Evolutionary conservation across 208 protist genomes (phyloP).

Genomic region (Blastocrithidia nonstop): DNA sequence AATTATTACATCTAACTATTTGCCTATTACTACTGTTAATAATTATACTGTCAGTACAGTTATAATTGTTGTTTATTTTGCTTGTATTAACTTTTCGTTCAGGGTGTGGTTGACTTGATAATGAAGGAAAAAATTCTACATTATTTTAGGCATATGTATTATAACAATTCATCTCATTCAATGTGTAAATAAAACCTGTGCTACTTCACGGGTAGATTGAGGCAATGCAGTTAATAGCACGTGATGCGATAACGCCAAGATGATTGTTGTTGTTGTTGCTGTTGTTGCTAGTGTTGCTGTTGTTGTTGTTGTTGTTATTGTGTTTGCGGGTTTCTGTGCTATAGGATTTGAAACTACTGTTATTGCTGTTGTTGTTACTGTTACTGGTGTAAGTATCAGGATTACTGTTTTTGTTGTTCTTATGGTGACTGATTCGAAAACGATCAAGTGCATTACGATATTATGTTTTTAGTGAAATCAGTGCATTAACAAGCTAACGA

Average conservation of each 20-base stretch:
- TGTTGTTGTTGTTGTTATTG: background rate
- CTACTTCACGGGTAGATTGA: slow-evolving; percentile 30
- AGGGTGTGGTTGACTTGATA: too few species aligned
- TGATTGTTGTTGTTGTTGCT: slow-evolving; percentile 4
- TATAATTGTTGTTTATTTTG: too few species aligned
- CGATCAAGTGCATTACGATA: slow-evolving; percentile 24
- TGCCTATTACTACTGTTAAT: too few species aligned
- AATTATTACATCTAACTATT: too few species aligned
- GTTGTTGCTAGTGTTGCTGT: background rate
- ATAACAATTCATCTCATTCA: too few species aligned
- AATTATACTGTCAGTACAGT: too few species aligned
- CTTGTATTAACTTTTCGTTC: too few species aligned
- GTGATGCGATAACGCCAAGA: slow-evolving; percentile 11
- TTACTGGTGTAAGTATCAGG: slow-evolving; percentile 11
- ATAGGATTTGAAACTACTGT: slow-evolving; percentile 2
- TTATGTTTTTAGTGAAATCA: slow-evolving; percentile 15
- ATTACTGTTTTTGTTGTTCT: slow-evolving; percentile 1
- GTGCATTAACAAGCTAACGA: slow-evolving; percentile 2
- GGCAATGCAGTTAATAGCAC: slow-evolving; percentile 22
- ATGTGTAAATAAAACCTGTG: slow-evolving; percentile 18
- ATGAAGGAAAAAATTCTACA: too few species aligned
- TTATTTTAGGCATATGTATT: too few species aligned
- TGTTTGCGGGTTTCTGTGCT: slow-evolving; percentile 6
- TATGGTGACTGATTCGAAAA: slow-evolving; percentile 4
- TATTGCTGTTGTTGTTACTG: slow-evolving; percentile 7